These are phyloP conservation scores for Miscanthus lutarioriparius DNA, from an alignment of 176 grass and related monocot species.

Conservation along the genomic window DNA sequence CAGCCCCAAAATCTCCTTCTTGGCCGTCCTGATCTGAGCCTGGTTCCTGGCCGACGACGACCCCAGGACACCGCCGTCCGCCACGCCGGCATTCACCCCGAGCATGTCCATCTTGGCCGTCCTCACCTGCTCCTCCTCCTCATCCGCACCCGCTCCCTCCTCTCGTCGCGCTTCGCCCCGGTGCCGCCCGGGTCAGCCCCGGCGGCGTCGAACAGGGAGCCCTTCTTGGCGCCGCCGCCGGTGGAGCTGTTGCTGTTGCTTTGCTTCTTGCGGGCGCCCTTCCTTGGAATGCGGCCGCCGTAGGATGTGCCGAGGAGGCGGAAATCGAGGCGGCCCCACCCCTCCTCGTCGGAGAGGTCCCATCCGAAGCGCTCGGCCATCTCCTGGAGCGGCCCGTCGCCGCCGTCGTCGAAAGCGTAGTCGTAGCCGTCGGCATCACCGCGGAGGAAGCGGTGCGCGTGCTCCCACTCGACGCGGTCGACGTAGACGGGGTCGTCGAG, in stretches of 20 bases:
- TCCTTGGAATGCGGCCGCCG: slow-evolving; percentile 57
- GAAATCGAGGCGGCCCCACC: slow-evolving; percentile 45
- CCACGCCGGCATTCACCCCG: slow-evolving; percentile 32
- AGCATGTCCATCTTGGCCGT: slow-evolving; percentile 39
- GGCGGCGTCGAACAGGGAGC: not conserved
- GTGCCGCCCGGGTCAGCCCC: not conserved
- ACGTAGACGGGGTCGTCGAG: slow-evolving; percentile 53
- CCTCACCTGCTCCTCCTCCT: slow-evolving; percentile 48
- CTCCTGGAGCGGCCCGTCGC: slow-evolving; percentile 47
- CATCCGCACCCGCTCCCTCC: slow-evolving; percentile 41
- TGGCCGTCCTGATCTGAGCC: slow-evolving; percentile 9
- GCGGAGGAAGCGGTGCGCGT: slow-evolving; percentile 53
- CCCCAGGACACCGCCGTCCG: not conserved
- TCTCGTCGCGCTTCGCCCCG: slow-evolving; percentile 37
- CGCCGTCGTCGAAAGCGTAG: slow-evolving; percentile 27
- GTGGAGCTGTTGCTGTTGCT: not conserved
- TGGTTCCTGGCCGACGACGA: slow-evolving; percentile 1
- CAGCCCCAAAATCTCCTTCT: slow-evolving; percentile 37
- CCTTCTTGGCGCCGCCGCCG: not conserved
- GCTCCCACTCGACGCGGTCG: slow-evolving; percentile 69
- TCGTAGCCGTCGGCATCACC: slow-evolving; percentile 45
- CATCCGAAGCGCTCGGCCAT: slow-evolving; percentile 61
- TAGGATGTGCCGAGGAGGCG: slow-evolving; percentile 64
- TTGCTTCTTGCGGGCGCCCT: not conserved
- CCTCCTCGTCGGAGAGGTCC: slow-evolving; percentile 66